These are phyloP conservation scores for Hypoxylon sp. DNA, from an alignment of 2,329 filamentous ascomycete genomes.

Conservation along the genomic window DNA sequence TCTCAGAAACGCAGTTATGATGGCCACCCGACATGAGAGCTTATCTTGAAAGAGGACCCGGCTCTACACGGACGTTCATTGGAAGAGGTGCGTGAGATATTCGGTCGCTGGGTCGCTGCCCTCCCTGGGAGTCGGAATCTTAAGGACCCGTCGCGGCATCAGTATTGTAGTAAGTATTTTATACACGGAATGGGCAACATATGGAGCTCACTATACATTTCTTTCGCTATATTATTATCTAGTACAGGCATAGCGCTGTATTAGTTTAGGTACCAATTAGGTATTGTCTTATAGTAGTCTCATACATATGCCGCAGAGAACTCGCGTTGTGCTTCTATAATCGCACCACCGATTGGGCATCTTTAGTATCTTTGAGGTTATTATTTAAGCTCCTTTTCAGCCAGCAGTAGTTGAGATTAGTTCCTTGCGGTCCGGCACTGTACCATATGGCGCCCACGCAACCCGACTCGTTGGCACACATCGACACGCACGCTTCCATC, in stretches of 20 bases:
- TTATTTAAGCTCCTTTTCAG: slow-evolving; percentile 47
- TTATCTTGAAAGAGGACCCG: no score
- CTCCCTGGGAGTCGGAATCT: no score
- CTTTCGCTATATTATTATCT: not conserved
- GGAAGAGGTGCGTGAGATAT: no score
- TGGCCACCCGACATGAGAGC: no score
- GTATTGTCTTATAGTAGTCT: not conserved
- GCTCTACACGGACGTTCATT: no score
- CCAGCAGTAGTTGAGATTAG: slow-evolving; percentile 52
- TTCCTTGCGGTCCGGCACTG: slow-evolving; percentile 50
- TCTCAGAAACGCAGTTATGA: no score
- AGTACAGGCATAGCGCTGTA: not conserved
- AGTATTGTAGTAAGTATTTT: no score
- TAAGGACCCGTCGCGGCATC: no score
- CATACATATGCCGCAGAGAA: no score
- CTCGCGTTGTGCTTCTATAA: slow-evolving; percentile 26
- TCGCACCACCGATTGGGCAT: slow-evolving; percentile 47
- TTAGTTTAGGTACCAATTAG: not conserved
- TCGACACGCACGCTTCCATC: slow-evolving; percentile 47
- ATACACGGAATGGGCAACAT: no score
- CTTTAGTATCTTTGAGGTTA: slow-evolving; percentile 35
- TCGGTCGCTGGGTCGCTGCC: no score
- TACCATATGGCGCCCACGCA: slow-evolving; percentile 50
- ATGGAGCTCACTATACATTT: no score
- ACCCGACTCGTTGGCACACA: slow-evolving; percentile 42